phyloP scores from a whole-genome alignment of 345 rosid genomes.

The Brassica nigra region DNA sequence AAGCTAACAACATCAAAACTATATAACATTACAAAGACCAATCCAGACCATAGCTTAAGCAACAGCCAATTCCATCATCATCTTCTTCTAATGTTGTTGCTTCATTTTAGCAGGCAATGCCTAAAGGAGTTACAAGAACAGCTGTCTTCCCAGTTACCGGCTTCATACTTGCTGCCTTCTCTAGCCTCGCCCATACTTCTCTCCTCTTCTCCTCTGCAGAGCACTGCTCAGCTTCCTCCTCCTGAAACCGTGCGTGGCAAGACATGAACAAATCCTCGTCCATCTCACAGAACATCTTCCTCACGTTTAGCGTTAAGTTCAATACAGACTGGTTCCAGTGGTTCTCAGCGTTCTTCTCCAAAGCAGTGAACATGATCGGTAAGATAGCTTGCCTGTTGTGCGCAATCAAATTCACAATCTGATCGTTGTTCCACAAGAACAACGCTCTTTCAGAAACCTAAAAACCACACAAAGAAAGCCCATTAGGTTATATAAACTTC shows the following conservation, averaged over 20 bases:
- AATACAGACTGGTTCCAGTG: conserved; percentile 92
- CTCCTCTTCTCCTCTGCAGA: conserved; percentile 55
- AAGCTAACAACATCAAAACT: conserved; percentile 36
- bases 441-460: conserved; percentile 96
- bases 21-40: conserved; percentile 37
- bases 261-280: conserved; percentile 65
- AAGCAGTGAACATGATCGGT: conserved; percentile 65
- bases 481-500: too few species aligned
- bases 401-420: conserved; percentile 67
- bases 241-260: conserved; percentile 60
- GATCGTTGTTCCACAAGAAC: conserved; percentile 93
- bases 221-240: conserved; percentile 59
- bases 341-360: conserved; percentile 68
- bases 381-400: conserved; percentile 69
- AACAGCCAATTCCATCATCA: conserved; percentile 17
- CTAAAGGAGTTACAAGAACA: conserved; percentile 62
- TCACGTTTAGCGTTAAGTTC: conserved; percentile 63
- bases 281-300: conserved; percentile 82
- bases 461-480: too few species aligned
- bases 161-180: conserved; percentile 66
- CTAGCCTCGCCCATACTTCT: conserved; percentile 66
- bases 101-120: conserved; percentile 30
- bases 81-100: conserved; percentile 16
- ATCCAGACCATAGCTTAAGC: conserved; percentile 32
- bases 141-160: conserved; percentile 68